Evolutionary conservation across 148 eudicot species (phyloP), one percentile per base, ranked within the genome.

Genomic region (Spergularia bocconei): DNA sequence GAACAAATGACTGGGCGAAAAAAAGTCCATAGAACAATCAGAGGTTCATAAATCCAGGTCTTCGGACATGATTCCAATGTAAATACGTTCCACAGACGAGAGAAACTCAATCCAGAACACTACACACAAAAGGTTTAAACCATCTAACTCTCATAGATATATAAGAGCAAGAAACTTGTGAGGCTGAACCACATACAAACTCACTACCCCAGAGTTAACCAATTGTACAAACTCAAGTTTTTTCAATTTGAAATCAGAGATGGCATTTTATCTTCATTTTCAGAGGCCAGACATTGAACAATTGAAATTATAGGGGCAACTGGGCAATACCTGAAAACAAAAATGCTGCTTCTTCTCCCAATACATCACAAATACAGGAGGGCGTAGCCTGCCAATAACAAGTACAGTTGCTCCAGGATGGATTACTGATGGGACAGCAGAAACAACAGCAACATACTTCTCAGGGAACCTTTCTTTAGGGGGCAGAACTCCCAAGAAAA

Each of bases 401-500:
- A 94, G 78, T 48, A 94, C 69, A 80, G 91, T 87, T 51, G 98
- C 96, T 75, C 98, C 98, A 2, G 97, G 98, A 80, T 94, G 97
- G 69, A 94, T 85, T 72, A 77, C 83, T 70, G 90, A 84, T 41
- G 98, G 98, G 53, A 88, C 88, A 78, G 87, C 87, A 62, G 96
- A 90, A 69, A 92, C 67, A 60, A 89, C 85, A 75, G 97, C 98
- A 69, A 90, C 38, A 80, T 94, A 94, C 80, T 94, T 94, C 74
- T 94, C 98, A 15, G 97, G 97, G 65, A 90, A 91, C 78, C 93
- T 85, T 74, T 92, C 98, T 82, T 94, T 94, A 33, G 98, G 92
- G 81, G 98, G 98, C 69, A 94, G 79, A 67, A 85, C 78, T 67
- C 98, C 98, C 74, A 90, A 73, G 72, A 94, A 88, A 68, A 94